A percentile compares a stretch with the other conserved stretches of the same genome.
Conservation (phyloP, 2,329 filamentous ascomycete species). For the Phialocephala sp. region DNA sequence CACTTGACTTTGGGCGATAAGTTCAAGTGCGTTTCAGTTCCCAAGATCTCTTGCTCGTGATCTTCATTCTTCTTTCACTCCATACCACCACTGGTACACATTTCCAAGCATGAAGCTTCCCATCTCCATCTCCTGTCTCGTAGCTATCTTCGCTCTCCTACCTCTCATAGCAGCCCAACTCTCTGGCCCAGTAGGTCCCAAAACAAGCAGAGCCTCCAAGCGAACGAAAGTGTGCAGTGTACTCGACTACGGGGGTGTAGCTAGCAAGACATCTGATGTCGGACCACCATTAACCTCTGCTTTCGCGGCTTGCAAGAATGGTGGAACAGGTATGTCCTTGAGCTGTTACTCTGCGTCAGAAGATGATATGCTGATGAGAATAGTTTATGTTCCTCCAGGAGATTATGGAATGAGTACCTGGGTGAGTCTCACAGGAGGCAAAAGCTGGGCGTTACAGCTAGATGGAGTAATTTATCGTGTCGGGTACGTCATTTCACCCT, state of each 20-base stretch:
- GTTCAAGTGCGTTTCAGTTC: background rate
- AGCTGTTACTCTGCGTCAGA: too few relatives aligned
- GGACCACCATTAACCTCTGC: slow-evolving; percentile 50
- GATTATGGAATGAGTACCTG: slow-evolving; percentile 56
- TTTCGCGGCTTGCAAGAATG: slow-evolving; percentile 51
- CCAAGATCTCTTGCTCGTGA: background rate
- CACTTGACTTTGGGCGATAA: background rate
- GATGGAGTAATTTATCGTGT: slow-evolving; percentile 59
- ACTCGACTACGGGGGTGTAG: slow-evolving; percentile 52
- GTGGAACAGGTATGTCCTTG: slow-evolving; percentile 42
- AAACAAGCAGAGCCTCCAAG: slow-evolving; percentile 50
- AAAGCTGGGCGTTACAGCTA: slow-evolving; percentile 55
- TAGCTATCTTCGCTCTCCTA: slow-evolving; percentile 26
- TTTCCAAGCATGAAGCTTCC: slow-evolving; percentile 28
- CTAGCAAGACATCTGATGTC: slow-evolving; percentile 52
- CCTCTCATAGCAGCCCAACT: slow-evolving; percentile 45
- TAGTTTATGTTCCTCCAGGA: slow-evolving; percentile 40
- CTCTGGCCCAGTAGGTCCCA: slow-evolving; percentile 51
- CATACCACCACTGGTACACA: background rate
- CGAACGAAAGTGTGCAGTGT: slow-evolving; percentile 50
- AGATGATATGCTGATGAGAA: slow-evolving; percentile 2
- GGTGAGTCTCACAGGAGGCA: slow-evolving; percentile 54
- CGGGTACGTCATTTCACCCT: slow-evolving; percentile 40
- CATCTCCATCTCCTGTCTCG: slow-evolving; percentile 19
- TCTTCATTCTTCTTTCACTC: background rate